A percentile compares a stretch with the other conserved stretches of the same genome.
phyloP scores from a whole-genome alignment of 2,329 filamentous ascomycete species.

The Knufia fluminis region DNA sequence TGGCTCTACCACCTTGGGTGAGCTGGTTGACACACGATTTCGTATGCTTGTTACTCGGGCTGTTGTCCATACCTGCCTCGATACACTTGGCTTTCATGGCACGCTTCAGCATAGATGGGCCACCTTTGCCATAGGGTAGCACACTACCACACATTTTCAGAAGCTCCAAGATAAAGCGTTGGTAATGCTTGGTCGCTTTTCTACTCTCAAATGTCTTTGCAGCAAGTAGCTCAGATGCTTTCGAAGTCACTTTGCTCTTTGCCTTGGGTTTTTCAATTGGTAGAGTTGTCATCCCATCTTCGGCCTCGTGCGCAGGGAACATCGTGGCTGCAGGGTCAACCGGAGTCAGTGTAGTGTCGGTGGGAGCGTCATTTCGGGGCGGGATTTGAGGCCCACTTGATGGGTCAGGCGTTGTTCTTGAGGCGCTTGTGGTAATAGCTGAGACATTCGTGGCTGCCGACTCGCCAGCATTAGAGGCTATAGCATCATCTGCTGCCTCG shows the following conservation, averaged over 20 bases:
- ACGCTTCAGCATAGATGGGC: conserved; percentile 31
- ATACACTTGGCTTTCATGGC: conserved; percentile 34
- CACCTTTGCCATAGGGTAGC: conserved; percentile 37
- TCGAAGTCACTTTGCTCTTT: not conserved
- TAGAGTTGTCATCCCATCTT: not conserved
- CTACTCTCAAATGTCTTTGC: conserved; percentile 7
- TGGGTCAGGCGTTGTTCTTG: too few species aligned
- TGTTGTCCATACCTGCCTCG: conserved; percentile 32
- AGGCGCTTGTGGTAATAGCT: too few species aligned
- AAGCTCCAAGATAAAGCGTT: conserved; percentile 46
- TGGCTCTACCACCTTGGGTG: conserved; percentile 42
- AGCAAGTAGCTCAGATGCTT: not conserved
- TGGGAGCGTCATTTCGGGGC: not conserved
- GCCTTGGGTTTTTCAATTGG: not conserved
- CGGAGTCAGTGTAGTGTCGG: not conserved
- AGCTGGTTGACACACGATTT: conserved; percentile 42
- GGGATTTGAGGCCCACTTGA: too few species aligned
- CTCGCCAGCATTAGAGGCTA: too few species aligned
- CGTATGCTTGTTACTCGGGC: conserved; percentile 46
- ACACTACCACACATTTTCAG: conserved; percentile 46
- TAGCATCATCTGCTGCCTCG: too few species aligned
- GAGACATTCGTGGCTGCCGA: too few species aligned
- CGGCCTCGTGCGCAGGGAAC: not conserved
- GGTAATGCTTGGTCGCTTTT: conserved; percentile 18
- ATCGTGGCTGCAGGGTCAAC: not conserved